phyloP scores from a whole-genome alignment of 1,284 basidiomycete species.

The Rhodotorula sp. region DNA sequence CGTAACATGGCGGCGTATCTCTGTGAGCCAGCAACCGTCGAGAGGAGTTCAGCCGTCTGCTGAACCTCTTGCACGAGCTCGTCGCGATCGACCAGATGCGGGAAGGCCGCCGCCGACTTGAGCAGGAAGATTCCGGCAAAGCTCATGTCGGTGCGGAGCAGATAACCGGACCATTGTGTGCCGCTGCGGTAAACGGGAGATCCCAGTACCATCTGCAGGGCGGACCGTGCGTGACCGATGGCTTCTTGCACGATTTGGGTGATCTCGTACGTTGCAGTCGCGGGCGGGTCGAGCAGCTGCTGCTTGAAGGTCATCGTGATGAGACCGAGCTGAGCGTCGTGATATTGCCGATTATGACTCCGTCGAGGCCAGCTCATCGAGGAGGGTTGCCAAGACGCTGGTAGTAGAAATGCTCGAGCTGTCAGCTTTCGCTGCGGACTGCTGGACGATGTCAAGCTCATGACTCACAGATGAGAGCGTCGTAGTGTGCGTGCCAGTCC shows the following conservation, averaged over 20 bases:
- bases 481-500: constrained; percentile 21
- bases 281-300: constrained; percentile 14
- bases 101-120: constrained; percentile 13
- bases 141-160: constrained; percentile 25
- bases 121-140: constrained; percentile 28
- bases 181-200: constrained; percentile 19
- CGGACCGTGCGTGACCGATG: constrained; percentile 5
- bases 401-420: too few species aligned
- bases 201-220: constrained; percentile 14
- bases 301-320: constrained; percentile 8
- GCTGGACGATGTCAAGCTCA: too few species aligned
- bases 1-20: constrained; percentile 15
- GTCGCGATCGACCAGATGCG: constrained; percentile 17
- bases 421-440: too few species aligned
- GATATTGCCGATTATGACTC: constrained; percentile 17
- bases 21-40: constrained; percentile 14
- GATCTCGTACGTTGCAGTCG: constrained; percentile 3
- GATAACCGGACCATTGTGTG: constrained; percentile 15
- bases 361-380: constrained; percentile 21
- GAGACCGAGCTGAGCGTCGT: constrained; percentile 23
- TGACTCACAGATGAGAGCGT: constrained; percentile 5
- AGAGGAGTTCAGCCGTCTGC: constrained; percentile 16
- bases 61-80: constrained; percentile 15
- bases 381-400: constrained; percentile 8
- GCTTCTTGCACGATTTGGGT: constrained; percentile 16